phyloP scores from a whole-genome alignment of 495 filamentous ascomycete genomes.

The Penicillium ochrochloron region DNA sequence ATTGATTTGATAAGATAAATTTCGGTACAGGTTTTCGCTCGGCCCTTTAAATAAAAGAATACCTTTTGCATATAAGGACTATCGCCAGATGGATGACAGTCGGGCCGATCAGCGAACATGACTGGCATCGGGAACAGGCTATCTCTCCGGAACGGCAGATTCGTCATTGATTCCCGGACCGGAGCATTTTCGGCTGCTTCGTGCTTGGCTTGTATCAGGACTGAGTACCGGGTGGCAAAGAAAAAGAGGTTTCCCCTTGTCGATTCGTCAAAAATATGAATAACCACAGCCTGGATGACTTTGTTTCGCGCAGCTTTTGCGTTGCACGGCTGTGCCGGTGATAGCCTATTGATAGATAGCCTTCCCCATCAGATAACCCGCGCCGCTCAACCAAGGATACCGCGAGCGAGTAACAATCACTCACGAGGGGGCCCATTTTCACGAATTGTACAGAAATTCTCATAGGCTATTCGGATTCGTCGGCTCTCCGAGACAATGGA shows the following conservation, averaged over 20 bases:
- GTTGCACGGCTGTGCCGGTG: neutral
- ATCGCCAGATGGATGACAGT: too few species aligned
- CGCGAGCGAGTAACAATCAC: neutral
- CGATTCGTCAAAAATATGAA: neutral
- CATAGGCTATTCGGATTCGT: constrained; percentile 14
- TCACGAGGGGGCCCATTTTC: neutral
- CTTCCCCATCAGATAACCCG: constrained; percentile 12
- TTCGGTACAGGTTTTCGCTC: too few species aligned
- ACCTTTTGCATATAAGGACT: too few species aligned
- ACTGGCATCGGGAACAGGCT: too few species aligned
- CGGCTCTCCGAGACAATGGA: neutral
- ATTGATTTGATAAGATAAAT: neutral
- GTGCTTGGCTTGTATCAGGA: too few species aligned
- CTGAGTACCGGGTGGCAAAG: too few species aligned
- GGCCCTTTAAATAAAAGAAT: neutral
- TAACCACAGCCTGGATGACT: neutral
- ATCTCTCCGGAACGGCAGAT: too few species aligned
- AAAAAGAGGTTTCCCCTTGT: neutral
- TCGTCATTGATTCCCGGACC: neutral
- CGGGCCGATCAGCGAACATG: too few species aligned
- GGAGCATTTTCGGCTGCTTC: neutral
- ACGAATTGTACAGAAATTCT: neutral
- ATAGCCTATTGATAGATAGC: constrained; percentile 32
- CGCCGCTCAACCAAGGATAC: neutral
- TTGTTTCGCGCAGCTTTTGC: neutral